Percentiles rank a stretch among this genome's conserved stretches.
These are phyloP conservation scores for Bruguiera gymnorhiza DNA, from an alignment of 345 rosid genomes.

Conservation along the genomic window DNA sequence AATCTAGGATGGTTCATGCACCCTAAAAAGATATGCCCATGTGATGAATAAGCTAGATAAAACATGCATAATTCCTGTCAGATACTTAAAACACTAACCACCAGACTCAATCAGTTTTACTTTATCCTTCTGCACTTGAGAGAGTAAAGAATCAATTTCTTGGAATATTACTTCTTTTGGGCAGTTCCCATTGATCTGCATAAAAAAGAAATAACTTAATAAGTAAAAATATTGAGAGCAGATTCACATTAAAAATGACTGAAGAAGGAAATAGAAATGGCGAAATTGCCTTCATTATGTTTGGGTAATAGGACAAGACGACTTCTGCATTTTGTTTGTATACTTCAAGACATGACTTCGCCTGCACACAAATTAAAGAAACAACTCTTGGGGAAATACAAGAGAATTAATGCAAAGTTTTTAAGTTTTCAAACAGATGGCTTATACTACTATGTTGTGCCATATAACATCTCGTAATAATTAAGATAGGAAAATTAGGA, in stretches of 20 bases:
- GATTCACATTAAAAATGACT: neutral
- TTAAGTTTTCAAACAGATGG: neutral
- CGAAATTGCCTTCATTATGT: conserved; percentile 58
- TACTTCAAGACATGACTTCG: conserved; percentile 68
- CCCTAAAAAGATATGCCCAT: no score
- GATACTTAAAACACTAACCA: conserved; percentile 31
- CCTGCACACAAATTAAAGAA: conserved; percentile 35
- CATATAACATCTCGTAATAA: no score
- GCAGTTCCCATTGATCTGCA: conserved; percentile 40
- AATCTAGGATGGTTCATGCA: neutral
- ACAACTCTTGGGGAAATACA: neutral
- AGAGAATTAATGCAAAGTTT: neutral
- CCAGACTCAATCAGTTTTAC: conserved; percentile 29
- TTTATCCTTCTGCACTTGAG: conserved; percentile 45
- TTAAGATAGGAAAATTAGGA: neutral
- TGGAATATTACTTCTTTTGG: conserved; percentile 46
- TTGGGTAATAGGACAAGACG: conserved; percentile 52
- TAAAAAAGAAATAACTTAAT: conserved; percentile 7
- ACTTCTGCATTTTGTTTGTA: conserved; percentile 74
- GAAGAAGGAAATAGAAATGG: neutral
- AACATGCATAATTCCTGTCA: conserved; percentile 9
- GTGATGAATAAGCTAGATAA: neutral
- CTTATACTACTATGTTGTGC: no score
- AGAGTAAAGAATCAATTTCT: conserved; percentile 57
- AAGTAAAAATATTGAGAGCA: conserved; percentile 6